A percentile compares a stretch with the other conserved stretches of the same genome.
These are phyloP conservation scores for Cutaneotrichosporon sp. DNA, from an alignment of 1,284 basidiomycete genomes.

Conservation along the genomic window DNA sequence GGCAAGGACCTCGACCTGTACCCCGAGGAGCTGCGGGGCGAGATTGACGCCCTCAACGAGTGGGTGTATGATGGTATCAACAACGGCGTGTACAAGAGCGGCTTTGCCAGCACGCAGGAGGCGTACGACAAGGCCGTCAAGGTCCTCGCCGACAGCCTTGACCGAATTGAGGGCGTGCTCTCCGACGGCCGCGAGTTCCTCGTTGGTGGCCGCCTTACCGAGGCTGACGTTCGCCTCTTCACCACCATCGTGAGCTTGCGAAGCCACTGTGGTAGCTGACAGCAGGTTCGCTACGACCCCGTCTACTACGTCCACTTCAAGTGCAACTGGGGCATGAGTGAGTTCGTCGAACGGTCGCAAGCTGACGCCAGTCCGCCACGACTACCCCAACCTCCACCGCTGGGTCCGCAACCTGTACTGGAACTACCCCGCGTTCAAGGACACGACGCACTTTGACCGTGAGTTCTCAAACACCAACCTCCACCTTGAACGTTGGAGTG, in stretches of 20 bases:
- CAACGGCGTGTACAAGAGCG: constrained; percentile 73
- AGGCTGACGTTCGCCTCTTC: constrained; percentile 86
- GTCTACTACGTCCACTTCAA: constrained; percentile 94
- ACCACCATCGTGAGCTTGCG: constrained; percentile 72
- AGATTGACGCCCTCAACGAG: constrained; percentile 84
- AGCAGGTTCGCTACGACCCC: constrained; percentile 64
- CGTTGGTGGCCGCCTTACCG: constrained; percentile 77
- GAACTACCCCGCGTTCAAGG: constrained; percentile 84
- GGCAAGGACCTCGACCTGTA: constrained; percentile 73
- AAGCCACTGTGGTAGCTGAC: neutral
- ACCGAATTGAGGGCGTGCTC: constrained; percentile 77
- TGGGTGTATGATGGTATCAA: constrained; percentile 77
- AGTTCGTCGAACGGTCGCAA: neutral
- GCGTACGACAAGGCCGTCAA: constrained; percentile 79
- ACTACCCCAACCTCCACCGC: constrained; percentile 76
- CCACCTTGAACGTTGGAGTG: too few species aligned
- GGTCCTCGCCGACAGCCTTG: constrained; percentile 73
- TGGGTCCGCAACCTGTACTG: constrained; percentile 92
- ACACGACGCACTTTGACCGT: constrained; percentile 76
- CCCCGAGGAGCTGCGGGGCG: constrained; percentile 66
- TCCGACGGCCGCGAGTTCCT: constrained; percentile 74
- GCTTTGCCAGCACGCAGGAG: constrained; percentile 78
- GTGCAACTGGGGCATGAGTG: constrained; percentile 73
- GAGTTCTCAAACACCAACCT: too few species aligned
- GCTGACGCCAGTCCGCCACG: constrained; percentile 57